A percentile compares a stretch with the other conserved stretches of the same genome.
Evolutionary conservation across 2,329 filamentous ascomycete genomes (phyloP).

Genomic region (Exophiala oligosperma): DNA sequence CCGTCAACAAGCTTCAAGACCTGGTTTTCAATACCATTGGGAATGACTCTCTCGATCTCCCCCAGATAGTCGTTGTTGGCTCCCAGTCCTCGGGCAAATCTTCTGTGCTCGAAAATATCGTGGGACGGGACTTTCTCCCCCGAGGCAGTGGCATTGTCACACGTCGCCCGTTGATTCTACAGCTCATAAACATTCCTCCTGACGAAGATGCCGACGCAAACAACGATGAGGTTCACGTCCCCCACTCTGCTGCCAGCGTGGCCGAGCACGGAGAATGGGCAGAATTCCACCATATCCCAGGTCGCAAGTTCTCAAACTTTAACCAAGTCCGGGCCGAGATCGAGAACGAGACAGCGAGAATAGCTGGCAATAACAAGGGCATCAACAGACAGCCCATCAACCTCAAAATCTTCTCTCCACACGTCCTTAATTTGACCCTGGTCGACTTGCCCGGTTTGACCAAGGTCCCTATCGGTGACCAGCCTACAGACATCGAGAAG

Average conservation of each 20-base stretch:
- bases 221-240: constrained; percentile 64
- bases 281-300: constrained; percentile 93
- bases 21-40: constrained; percentile 99
- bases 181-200: constrained; percentile 92
- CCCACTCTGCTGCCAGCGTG: constrained; percentile 76
- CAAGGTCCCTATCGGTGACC: constrained; percentile 97
- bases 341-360: constrained; percentile 91
- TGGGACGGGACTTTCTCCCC: constrained; percentile 94
- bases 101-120: constrained; percentile 97
- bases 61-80: constrained; percentile 98
- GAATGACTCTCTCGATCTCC: constrained; percentile 94
- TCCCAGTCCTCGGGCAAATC: constrained; percentile 99
- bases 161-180: constrained; percentile 87
- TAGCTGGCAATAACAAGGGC: constrained; percentile 95
- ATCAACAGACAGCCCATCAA: constrained; percentile 98
- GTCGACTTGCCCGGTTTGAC: constrained; percentile 95
- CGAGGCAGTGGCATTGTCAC: constrained; percentile 97
- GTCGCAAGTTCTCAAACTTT: constrained; percentile 87
- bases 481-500: constrained; percentile 97
- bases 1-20: constrained; percentile 98
- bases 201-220: constrained; percentile 57
- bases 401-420: constrained; percentile 95
- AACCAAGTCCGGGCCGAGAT: constrained; percentile 93
- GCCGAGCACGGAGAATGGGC: constrained; percentile 74
- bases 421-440: constrained; percentile 92